phyloP scores from a whole-genome alignment of 345 rosid genomes.

The Brassica cretica region DNA sequence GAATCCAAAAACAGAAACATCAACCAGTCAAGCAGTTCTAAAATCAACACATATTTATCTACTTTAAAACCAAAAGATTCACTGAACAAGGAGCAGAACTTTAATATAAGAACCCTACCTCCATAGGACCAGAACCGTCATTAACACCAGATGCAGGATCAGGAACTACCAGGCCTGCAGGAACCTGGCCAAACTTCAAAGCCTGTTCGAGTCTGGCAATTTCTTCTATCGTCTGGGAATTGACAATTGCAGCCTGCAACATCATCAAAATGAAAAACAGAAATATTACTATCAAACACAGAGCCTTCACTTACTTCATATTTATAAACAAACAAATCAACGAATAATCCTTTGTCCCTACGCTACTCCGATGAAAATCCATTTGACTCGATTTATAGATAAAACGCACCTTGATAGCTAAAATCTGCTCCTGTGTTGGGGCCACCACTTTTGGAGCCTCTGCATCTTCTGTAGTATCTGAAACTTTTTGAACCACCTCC shows the following conservation, averaged over 20 bases:
- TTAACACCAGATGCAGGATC: constrained; percentile 46
- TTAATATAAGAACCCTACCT: constrained; percentile 26
- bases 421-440: constrained; percentile 91
- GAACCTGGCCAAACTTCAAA: constrained; percentile 88
- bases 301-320: neutral
- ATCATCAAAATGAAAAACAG: constrained; percentile 23
- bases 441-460: constrained; percentile 74
- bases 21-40: neutral
- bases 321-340: constrained; percentile 2
- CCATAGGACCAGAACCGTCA: constrained; percentile 69
- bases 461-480: constrained; percentile 57
- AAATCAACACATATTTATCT: neutral
- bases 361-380: neutral
- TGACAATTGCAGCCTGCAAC: constrained; percentile 95
- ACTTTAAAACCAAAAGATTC: neutral
- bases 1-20: constrained; percentile 6
- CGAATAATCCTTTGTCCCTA: neutral
- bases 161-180: constrained; percentile 69
- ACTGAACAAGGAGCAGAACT: neutral
- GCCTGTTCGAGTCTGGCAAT: constrained; percentile 99
- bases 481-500: constrained; percentile 56
- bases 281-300: constrained; percentile 29
- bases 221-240: constrained; percentile 98
- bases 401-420: constrained; percentile 81
- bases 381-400: neutral